Base-by-base conservation (phyloP, 768 basidiomycete species). In the Kwoniella heveanensis region DNA sequence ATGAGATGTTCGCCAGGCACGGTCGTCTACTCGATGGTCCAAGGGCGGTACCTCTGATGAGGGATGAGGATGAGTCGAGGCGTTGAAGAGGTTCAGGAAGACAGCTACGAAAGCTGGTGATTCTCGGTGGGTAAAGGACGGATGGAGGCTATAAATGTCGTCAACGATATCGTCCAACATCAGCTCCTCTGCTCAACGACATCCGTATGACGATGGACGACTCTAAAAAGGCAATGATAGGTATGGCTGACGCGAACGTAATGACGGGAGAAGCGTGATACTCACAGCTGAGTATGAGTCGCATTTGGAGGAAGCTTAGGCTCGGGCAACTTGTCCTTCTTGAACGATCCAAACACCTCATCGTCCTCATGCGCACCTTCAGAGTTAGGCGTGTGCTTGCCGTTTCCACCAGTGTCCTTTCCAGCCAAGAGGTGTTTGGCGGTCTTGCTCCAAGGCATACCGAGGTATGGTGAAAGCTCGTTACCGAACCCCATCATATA, bases 41-140 rank as follows among this genome's bases (percentile, higher is more conserved):
- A 77, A 69, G 1, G 74, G 67, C 6, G 77, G 79, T 12, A 64
- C 32, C 17, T 60, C 51, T 12, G 65, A 68, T 12, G 79, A 65
- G 54, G 72, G 54, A 53, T 68, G 54, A 46, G 69, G 46, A 25
- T 69, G 68, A 0, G 55, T 50, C n/a, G 78, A 69, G 5, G 70
- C 65, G 70, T 82, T 81, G 79, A 79, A 82, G 0, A 83, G 65
- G 63, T 81, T 81, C 26, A 83, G 67, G 53, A 81, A 79, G 48
- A 76, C 74, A 2, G 80, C 72, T 9, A 80, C 81, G 67, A 82
- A 76, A 0, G 79, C 80, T 1, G 81, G 80, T 10, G 81, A 81
- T 63, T 83, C 81, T 19, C 82, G 78, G 62, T 83, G 82, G 0
- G 82, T 82, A 65, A 83, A 80, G 57, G 77, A 81, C 21, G 78